Evolutionary conservation across 306 rosid genomes (phyloP).

Genomic region (Biancaea sappan): DNA sequence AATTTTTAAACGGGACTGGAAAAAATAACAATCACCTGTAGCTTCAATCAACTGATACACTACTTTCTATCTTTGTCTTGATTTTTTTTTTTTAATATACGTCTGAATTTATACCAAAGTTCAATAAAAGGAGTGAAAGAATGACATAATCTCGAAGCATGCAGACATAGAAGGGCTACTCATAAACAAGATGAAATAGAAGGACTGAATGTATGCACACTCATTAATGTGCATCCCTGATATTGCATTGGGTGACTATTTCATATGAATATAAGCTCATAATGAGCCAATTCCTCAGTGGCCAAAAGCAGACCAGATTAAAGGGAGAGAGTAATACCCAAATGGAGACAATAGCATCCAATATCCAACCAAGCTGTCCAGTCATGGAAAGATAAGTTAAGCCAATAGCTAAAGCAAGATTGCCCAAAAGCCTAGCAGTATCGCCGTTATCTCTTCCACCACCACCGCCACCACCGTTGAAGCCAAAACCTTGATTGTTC

Average conservation of each 20-base stretch:
- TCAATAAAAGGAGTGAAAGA: neutral
- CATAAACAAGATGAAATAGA: constrained; percentile 4
- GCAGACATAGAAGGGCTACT: neutral
- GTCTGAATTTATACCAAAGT: neutral
- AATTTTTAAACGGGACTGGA: neutral
- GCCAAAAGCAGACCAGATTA: neutral
- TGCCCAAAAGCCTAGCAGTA: constrained; percentile 72
- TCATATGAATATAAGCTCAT: neutral
- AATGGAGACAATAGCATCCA: constrained; percentile 94
- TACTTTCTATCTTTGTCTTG: neutral
- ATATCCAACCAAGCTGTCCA: constrained; percentile 97
- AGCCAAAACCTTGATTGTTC: constrained; percentile 77
- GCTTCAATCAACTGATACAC: constrained; percentile 20
- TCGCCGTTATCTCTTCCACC: constrained; percentile 74
- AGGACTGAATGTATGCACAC: neutral
- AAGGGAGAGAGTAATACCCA: constrained; percentile 62
- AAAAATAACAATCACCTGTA: constrained; percentile 3
- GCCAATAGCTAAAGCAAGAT: constrained; percentile 86
- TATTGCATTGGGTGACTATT: neutral
- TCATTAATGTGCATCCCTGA: neutral
- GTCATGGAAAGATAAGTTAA: constrained; percentile 90
- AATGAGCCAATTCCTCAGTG: neutral
- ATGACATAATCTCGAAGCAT: neutral
- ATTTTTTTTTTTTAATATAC: neutral
- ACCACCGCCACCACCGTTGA: constrained; percentile 80